Conservation (phyloP, 371 early-diverging fungal genomes). For the Basidiobolus meristosporus region DNA sequence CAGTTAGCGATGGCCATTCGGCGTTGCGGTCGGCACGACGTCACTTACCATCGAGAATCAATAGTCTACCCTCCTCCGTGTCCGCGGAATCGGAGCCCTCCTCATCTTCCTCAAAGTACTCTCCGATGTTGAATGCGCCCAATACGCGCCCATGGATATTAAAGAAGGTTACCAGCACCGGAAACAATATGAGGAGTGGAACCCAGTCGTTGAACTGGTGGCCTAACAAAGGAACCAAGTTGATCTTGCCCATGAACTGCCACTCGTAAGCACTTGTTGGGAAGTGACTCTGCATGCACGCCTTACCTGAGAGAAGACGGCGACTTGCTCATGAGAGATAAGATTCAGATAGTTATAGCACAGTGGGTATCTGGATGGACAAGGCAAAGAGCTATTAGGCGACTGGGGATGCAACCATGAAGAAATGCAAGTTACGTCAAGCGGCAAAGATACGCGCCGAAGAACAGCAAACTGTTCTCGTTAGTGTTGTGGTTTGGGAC, state of each 20-base stretch:
- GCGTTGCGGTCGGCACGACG: too few species aligned
- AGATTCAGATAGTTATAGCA: slow-evolving; percentile 87
- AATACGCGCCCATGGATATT: slow-evolving; percentile 63
- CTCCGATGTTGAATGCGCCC: slow-evolving; percentile 36
- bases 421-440: slow-evolving; percentile 25
- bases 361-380: slow-evolving; percentile 48
- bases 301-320: slow-evolving; percentile 18
- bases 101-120: slow-evolving; percentile 30
- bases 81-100: slow-evolving; percentile 15
- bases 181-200: slow-evolving; percentile 62
- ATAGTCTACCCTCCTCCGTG: too few species aligned
- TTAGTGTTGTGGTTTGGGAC: slow-evolving; percentile 81
- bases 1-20: too few species aligned
- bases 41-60: too few species aligned
- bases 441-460: slow-evolving; percentile 77
- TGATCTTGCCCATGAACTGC: slow-evolving; percentile 67
- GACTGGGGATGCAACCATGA: too few species aligned
- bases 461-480: slow-evolving; percentile 69
- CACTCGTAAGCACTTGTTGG: slow-evolving; percentile 4
- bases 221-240: slow-evolving; percentile 78
- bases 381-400: background rate
- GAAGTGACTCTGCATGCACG: background rate
- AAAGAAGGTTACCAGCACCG: slow-evolving; percentile 47
- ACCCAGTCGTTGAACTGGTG: slow-evolving; percentile 66
- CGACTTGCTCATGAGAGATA: slow-evolving; percentile 15